Base-by-base conservation (phyloP, 1,284 basidiomycete genomes). In the Ustilago nuda region DNA sequence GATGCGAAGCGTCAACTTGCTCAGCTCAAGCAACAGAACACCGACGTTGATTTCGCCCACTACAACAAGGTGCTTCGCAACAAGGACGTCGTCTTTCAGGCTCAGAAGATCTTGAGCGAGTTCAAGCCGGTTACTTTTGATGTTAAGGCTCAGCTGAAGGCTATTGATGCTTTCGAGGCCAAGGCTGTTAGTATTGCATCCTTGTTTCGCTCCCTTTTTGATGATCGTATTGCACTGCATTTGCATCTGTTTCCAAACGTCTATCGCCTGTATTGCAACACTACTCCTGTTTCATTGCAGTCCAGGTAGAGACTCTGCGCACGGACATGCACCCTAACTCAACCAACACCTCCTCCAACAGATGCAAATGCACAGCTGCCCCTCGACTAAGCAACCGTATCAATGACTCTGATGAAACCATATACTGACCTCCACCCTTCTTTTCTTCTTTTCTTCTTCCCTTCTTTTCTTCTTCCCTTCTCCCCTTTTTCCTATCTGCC, bases 81-180 rank as follows among this genome's bases (percentile, higher is more conserved):
- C 89, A 92, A 93, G 87, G 91, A 91, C 59, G 90, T 98, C 78
- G 92, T 98, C 69, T 92, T 93, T 82, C 93, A 98, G 87, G 93
- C 93, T 12, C 94, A 98, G 89, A 97, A 95, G 89, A 88, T 93
- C 71, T 87, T 98, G 82, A 91, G 89, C 76, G 91, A 91, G 48
- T 99, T 98, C 90, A 97, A 97, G 89, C 94, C 97, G 36, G 92
- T 94, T 68, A 92, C 93, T n/a, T 98, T 98, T 88, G 96, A 99
- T 86, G 93, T 96, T 70, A 88, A 87, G 84, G 90, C 94, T 76
- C 94, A 97, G 87, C 87, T 98, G 87, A 97, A 95, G 88, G 94
- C 94, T 58, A 97, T 99, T 81, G 94, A 97, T 87, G 92, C 94
- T 61, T 99, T 99, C 87, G 94, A 99, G 90, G 89, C 91, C 80